Evolutionary conservation across 306 rosid species (phyloP).

Genomic region (Rosa rugosa): DNA sequence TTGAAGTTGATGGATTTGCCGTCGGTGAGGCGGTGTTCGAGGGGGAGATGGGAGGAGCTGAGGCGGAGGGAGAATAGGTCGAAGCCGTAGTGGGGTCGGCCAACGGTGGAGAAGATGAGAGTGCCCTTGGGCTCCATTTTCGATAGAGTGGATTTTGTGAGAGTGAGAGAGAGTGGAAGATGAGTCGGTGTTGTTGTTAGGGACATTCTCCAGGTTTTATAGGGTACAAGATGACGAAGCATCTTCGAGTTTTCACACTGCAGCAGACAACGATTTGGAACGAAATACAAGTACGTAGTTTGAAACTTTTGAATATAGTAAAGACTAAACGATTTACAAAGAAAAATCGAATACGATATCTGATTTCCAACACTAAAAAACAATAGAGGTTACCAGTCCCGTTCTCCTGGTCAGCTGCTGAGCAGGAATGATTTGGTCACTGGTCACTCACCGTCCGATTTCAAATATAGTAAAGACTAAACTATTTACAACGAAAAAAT

Average conservation of each 20-base stretch:
- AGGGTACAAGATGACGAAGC: neutral
- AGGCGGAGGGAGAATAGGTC: constrained; percentile 57
- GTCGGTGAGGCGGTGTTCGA: constrained; percentile 63
- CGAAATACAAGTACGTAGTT: no score
- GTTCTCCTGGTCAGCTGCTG: no score
- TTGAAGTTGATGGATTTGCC: constrained; percentile 75
- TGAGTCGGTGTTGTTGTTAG: neutral
- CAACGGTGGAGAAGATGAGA: constrained; percentile 58
- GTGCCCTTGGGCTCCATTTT: constrained; percentile 51
- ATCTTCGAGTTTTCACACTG: neutral
- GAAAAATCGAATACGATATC: no score
- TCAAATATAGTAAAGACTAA: no score
- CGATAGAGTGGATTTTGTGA: neutral
- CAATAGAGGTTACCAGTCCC: no score
- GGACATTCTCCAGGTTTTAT: neutral
- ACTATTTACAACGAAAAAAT: no score
- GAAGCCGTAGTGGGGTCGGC: constrained; percentile 66
- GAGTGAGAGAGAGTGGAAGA: neutral
- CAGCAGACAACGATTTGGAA: no score
- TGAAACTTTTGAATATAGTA: no score
- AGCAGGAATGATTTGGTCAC: no score
- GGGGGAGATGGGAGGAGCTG: neutral
- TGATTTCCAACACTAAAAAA: no score
- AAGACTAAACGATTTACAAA: no score
- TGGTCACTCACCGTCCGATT: no score